A percentile compares a stretch with the other conserved stretches of the same genome.
These are phyloP conservation scores for Globisporangium iwayamae DNA, from an alignment of 352 stramenopile genomes.

Conservation along the genomic window DNA sequence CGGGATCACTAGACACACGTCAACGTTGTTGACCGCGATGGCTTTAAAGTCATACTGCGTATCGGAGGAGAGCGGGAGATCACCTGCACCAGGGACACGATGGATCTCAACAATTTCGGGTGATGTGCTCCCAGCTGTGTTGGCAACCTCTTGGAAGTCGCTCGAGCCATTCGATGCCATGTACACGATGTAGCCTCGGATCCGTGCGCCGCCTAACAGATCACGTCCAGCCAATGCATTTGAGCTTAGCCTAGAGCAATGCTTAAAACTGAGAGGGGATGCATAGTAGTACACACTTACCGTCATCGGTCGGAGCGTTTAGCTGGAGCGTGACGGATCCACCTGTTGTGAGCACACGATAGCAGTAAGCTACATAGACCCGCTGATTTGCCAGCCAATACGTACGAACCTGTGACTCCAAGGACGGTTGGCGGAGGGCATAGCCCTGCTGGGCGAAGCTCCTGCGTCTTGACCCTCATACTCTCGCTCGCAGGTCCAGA, in stretches of 20 bases:
- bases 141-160: conserved; percentile 32
- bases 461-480: background rate
- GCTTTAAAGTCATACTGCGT: conserved; percentile 51
- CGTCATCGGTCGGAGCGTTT: conserved; percentile 10
- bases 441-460: conserved; percentile 2
- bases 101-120: conserved; percentile 34
- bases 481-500: conserved; percentile 1
- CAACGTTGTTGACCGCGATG: conserved; percentile 41
- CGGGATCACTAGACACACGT: conserved; percentile 34
- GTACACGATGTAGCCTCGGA: conserved; percentile 57
- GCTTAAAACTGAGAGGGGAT: too few species aligned
- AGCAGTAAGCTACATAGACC: background rate
- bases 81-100: conserved; percentile 18
- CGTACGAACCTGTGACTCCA: conserved; percentile 4
- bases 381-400: too few species aligned
- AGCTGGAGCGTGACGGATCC: conserved; percentile 10
- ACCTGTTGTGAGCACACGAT: background rate
- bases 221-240: too few species aligned
- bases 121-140: conserved; percentile 19
- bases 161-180: conserved; percentile 30
- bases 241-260: too few species aligned
- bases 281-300: background rate
- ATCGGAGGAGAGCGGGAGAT: conserved; percentile 25
- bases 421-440: conserved; percentile 11
- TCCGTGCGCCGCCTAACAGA: conserved; percentile 36